phyloP scores from a whole-genome alignment of 495 filamentous ascomycete species.

The Chaetomidium leptoderma region DNA sequence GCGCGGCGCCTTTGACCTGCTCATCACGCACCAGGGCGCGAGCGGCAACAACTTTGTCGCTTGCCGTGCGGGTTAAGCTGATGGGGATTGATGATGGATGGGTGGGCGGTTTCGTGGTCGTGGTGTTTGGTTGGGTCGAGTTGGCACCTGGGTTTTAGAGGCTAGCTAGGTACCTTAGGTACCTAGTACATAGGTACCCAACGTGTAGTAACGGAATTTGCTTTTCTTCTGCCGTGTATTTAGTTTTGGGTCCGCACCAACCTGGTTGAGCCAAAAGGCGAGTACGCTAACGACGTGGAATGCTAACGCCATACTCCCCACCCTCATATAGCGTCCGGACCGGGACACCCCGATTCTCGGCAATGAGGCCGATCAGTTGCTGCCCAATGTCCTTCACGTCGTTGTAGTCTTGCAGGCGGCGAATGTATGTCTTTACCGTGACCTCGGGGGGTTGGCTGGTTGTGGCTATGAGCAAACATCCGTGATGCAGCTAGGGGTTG shows the following conservation, averaged over 20 bases:
- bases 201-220: too few species aligned
- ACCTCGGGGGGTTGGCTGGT: slow-evolving; percentile 22
- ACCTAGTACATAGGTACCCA: too few species aligned
- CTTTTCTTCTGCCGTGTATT: too few species aligned
- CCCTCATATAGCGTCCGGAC: slow-evolving; percentile 56
- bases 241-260: too few species aligned
- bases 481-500: too few species aligned
- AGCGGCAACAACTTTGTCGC: slow-evolving; percentile 61
- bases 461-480: neutral
- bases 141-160: too few species aligned
- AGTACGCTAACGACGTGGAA: neutral
- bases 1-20: slow-evolving; percentile 47
- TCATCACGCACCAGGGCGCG: slow-evolving; percentile 68
- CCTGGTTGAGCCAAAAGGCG: neutral
- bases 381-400: slow-evolving; percentile 71
- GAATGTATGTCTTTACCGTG: slow-evolving; percentile 59
- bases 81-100: neutral
- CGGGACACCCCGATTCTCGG: slow-evolving; percentile 61
- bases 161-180: too few species aligned
- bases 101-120: neutral
- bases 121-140: neutral
- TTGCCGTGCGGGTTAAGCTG: slow-evolving; percentile 32
- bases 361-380: slow-evolving; percentile 69
- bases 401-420: slow-evolving; percentile 69
- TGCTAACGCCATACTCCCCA: slow-evolving; percentile 39